Evolutionary conservation across 2,329 filamentous ascomycete species (phyloP).

Genomic region (Diaporthe sp.): DNA sequence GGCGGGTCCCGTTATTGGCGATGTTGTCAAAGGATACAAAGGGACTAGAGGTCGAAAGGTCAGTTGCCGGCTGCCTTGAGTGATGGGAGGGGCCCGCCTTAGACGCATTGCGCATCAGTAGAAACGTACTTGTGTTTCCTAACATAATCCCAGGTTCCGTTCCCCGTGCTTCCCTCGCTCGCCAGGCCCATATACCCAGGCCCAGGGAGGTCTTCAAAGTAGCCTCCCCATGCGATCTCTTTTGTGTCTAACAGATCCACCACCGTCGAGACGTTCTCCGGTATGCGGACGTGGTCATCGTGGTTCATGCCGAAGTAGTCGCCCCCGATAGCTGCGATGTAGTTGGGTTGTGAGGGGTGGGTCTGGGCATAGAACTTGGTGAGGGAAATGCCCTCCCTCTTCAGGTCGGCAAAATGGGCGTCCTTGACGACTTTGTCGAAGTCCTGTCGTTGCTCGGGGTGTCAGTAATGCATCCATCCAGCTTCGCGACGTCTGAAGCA

Average conservation of each 20-base stretch:
- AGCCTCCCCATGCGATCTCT: constrained; percentile 59
- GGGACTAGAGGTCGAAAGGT: constrained; percentile 48
- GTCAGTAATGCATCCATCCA: not conserved
- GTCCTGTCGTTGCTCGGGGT: constrained; percentile 51
- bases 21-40: constrained; percentile 60
- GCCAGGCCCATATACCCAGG: constrained; percentile 62
- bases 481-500: not conserved
- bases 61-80: not conserved
- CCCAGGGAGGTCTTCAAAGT: constrained; percentile 61
- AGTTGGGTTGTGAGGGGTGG: constrained; percentile 84
- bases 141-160: constrained; percentile 56
- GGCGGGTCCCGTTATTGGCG: constrained; percentile 58
- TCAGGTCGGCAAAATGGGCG: constrained; percentile 56
- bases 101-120: not conserved
- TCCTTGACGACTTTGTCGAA: constrained; percentile 58
- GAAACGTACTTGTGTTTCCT: constrained; percentile 56
- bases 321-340: constrained; percentile 76
- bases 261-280: constrained; percentile 60
- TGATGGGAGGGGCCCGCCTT: not conserved
- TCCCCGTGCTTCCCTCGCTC: constrained; percentile 52
- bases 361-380: constrained; percentile 73
- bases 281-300: constrained; percentile 59
- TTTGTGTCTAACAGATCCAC: constrained; percentile 60
- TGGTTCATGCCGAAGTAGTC: constrained; percentile 72
- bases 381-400: constrained; percentile 59